phyloP scores from a whole-genome alignment of 1,284 basidiomycete species.

The Golubevia pallescens region DNA sequence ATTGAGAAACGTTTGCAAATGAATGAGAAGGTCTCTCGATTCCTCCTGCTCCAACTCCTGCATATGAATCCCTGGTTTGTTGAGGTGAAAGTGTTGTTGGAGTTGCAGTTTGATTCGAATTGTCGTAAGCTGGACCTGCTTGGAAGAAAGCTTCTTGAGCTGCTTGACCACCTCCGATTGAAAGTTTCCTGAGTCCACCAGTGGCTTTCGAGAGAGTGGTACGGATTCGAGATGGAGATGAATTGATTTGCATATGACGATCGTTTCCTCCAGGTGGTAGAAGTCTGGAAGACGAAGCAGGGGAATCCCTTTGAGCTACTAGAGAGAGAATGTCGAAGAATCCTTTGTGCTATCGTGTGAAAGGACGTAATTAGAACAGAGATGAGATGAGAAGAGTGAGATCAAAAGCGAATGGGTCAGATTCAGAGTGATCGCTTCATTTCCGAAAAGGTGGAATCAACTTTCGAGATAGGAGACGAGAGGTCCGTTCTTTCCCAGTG shows the following conservation, averaged over 20 bases:
- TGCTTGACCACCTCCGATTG: background rate
- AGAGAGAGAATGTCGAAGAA: slow-evolving; percentile 55
- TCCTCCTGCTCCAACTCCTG: slow-evolving; percentile 13
- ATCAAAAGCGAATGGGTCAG: background rate
- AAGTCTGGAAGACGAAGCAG: slow-evolving; percentile 2
- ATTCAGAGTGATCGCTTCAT: background rate
- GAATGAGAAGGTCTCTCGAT: slow-evolving; percentile 15
- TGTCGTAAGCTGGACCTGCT: slow-evolving; percentile 26
- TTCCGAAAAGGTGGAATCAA: too few relatives aligned
- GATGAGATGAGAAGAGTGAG: background rate
- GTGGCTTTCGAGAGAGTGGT: slow-evolving; percentile 41
- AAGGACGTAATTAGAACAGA: background rate
- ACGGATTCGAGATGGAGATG: slow-evolving; percentile 10
- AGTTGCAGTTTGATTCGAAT: slow-evolving; percentile 4
- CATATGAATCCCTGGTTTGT: slow-evolving; percentile 1
- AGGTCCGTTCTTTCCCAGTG: too few relatives aligned
- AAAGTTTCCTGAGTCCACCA: slow-evolving; percentile 19
- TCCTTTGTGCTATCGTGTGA: slow-evolving; percentile 35
- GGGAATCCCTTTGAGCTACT: slow-evolving; percentile 31
- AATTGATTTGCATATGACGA: background rate
- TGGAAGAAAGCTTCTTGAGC: slow-evolving; percentile 18
- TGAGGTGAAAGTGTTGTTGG: background rate
- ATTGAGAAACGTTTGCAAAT: slow-evolving; percentile 23
- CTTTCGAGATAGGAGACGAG: too few relatives aligned
- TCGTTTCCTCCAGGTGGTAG: slow-evolving; percentile 4